Evolutionary conservation across 108 stramenopile species (phyloP).

Genomic region (Nitzschia inconspicua): DNA sequence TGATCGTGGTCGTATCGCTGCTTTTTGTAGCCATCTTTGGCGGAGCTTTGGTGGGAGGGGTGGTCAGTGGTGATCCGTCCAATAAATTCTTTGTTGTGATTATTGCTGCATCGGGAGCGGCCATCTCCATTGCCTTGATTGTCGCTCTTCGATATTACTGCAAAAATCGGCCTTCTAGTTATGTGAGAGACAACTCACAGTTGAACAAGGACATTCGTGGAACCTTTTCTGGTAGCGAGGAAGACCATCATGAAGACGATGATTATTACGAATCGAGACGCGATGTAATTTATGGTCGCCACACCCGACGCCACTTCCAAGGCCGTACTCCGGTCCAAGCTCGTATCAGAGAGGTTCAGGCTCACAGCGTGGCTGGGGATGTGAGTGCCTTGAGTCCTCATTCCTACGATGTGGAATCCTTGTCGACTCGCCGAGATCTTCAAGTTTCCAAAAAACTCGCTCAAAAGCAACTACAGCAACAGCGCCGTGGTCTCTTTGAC

Average conservation of each 20-base stretch:
- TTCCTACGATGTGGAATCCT: conserved; percentile 22
- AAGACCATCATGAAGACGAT: conserved; percentile 5
- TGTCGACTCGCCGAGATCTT: background rate
- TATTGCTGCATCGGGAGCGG: conserved; percentile 23
- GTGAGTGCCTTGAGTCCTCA: conserved; percentile 29
- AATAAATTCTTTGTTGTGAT: conserved; percentile 27
- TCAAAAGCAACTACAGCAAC: background rate
- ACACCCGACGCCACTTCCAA: background rate
- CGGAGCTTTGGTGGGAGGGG: conserved; percentile 26
- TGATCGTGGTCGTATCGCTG: conserved; percentile 25
- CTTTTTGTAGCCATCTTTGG: conserved; percentile 29
- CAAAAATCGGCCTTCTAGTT: background rate
- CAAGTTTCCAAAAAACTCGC: background rate
- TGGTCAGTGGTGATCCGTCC: conserved; percentile 25
- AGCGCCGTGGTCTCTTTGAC: conserved; percentile 13
- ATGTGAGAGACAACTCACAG: background rate
- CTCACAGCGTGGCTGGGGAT: conserved; percentile 17
- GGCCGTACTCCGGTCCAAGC: background rate
- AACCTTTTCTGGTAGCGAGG: conserved; percentile 23
- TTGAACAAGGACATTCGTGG: conserved; percentile 8
- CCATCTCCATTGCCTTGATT: conserved; percentile 8
- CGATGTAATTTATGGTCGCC: background rate
- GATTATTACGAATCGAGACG: background rate
- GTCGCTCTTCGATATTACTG: conserved; percentile 20
- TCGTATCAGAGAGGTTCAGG: conserved; percentile 14